Percentiles rank a stretch among this genome's conserved stretches.
Evolutionary conservation across 306 rosid species (phyloP).

Genomic region (Pterocarpus macrocarpus): DNA sequence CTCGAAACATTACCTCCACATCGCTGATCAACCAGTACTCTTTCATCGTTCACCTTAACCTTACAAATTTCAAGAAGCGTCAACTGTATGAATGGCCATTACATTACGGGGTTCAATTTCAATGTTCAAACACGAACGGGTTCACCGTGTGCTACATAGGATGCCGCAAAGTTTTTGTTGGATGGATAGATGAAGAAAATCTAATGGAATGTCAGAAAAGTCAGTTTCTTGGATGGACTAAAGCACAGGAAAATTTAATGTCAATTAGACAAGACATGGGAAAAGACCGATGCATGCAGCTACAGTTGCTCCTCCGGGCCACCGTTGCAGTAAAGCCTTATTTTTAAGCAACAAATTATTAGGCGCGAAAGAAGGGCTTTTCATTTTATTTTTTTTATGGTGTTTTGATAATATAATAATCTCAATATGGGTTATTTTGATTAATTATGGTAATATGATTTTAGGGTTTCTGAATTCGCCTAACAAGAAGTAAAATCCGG

Average conservation of each 20-base stretch:
- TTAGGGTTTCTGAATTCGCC: too few relatives aligned
- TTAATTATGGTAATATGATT: too few relatives aligned
- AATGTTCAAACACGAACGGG: not conserved
- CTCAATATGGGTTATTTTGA: too few relatives aligned
- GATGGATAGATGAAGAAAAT: conserved; percentile 32
- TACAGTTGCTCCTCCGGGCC: not conserved
- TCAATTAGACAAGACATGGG: conserved; percentile 32
- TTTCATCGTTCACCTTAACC: not conserved
- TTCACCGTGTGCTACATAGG: not conserved
- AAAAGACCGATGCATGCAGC: conserved; percentile 22
- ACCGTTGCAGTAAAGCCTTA: not conserved
- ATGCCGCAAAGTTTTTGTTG: conserved; percentile 30
- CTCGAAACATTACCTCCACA: too few relatives aligned
- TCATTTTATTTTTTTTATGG: too few relatives aligned
- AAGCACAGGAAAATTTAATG: conserved; percentile 36
- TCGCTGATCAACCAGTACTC: too few relatives aligned
- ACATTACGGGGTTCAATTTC: not conserved
- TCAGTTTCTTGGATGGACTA: conserved; percentile 35
- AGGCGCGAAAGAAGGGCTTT: too few relatives aligned
- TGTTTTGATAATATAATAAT: too few relatives aligned
- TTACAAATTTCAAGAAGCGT: not conserved
- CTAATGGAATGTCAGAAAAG: conserved; percentile 52
- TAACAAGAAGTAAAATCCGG: too few relatives aligned
- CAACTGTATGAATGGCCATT: not conserved
- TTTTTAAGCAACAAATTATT: not conserved